Evolutionary conservation across 257 asterid genomes (phyloP), one percentile per base, ranked within the genome.

Genomic region (Solanum chiquidenum): DNA sequence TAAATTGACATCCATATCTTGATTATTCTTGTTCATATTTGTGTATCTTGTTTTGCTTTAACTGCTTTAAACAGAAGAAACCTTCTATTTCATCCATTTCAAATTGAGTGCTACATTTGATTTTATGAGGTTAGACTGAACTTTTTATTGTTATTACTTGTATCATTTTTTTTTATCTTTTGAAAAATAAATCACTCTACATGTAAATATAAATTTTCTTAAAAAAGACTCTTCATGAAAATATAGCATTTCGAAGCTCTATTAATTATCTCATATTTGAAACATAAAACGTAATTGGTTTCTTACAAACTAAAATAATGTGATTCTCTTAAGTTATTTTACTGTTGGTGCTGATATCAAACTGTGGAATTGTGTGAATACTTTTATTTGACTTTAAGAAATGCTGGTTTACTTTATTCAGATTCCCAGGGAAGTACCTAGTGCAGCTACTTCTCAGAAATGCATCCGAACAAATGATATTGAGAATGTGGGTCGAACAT

Each of bases 371-470:
- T 49, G 44, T 18, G 31, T 49, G 42, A 31, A 27, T 29, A 49
- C 42, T 52, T 44, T 62, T 80, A 49, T 49, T 80, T 27, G 85
- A 18, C 66, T 46, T 82, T 9, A 82, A 49, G 69, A 29, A 77
- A 80, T 87, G 29, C 89, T n/a, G 69, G 64, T 85, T 74, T 71
- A 86, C 85, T 64, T 87, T 84, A 74, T 38, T 90, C 90, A 96
- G 99, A 95, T 93, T 60, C 97, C 99, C 86, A 93, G 99, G 90
- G 95, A 94, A 91, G 96, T 94, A 35, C 97, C 98, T 64, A 89
- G 98, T 77, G 98, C 98, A 79, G 89, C 98, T 73, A 96, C 99
- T 86, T 95, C 99, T 88, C 99, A 96, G 90, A 95, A 92, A 92
- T 96, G 99, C 91, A 93, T 96, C 86, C 95, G 99, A 31, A 96